A percentile compares a stretch with the other conserved stretches of the same genome.
Evolutionary conservation across 2,329 filamentous ascomycete genomes (phyloP).

Genomic region (Penicillium sp.): DNA sequence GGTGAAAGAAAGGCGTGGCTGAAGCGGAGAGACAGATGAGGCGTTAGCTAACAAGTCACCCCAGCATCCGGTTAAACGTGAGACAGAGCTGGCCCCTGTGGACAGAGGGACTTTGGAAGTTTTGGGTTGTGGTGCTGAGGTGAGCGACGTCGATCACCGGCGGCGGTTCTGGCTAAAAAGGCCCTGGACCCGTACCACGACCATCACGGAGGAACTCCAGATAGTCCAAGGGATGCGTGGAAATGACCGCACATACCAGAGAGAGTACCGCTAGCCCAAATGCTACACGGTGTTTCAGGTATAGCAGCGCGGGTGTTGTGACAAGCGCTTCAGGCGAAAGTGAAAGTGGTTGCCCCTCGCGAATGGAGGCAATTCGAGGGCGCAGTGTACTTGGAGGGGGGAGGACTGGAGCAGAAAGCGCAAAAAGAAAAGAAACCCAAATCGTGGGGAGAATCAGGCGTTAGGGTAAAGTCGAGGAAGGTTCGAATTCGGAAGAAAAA

Average conservation of each 20-base stretch:
- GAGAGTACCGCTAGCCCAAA: not conserved
- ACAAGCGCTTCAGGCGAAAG: conserved; percentile 24
- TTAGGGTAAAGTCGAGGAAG: not conserved
- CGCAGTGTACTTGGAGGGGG: not conserved
- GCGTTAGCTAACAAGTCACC: conserved; percentile 18
- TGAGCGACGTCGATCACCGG: conserved; percentile 8
- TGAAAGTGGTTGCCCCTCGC: conserved; percentile 25
- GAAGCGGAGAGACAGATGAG: conserved; percentile 14
- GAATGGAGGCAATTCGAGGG: conserved; percentile 12
- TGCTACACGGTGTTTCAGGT: conserved; percentile 23
- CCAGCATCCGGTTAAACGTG: conserved; percentile 17
- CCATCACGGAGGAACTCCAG: not conserved
- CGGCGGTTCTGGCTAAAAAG: conserved; percentile 9
- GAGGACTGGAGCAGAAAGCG: not conserved
- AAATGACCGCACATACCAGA: conserved; percentile 14
- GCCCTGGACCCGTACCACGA: not conserved
- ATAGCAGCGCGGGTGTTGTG: conserved; percentile 24
- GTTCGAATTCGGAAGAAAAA: not conserved
- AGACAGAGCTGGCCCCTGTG: conserved; percentile 11
- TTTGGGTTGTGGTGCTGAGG: conserved; percentile 2
- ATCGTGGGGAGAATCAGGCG: not conserved
- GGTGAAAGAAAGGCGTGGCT: conserved; percentile 22
- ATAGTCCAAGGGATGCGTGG: not conserved
- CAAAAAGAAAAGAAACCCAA: not conserved
- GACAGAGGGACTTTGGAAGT: not conserved